These are phyloP conservation scores for Micractinium conductrix DNA, from an alignment of 139 green algal genomes.

Conservation along the genomic window DNA sequence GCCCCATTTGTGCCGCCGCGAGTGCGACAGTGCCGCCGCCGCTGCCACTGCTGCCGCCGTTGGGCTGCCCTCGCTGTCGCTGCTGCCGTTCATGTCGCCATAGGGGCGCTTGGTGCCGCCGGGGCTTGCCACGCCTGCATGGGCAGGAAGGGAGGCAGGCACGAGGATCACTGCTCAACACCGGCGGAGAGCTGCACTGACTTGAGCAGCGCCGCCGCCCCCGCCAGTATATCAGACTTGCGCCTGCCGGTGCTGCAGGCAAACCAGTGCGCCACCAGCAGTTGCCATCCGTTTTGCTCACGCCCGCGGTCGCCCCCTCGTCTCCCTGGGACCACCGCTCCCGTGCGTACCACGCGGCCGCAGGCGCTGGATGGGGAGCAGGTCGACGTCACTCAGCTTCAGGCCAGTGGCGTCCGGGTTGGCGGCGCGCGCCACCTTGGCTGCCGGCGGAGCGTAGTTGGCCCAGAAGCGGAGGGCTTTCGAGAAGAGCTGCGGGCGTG, in stretches of 20 bases:
- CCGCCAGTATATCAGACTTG: too few relatives aligned
- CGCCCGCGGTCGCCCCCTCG: neutral
- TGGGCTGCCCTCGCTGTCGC: slow-evolving; percentile 2
- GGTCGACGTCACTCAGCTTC: slow-evolving; percentile 33
- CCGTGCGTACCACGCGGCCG: neutral
- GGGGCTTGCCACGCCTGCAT: too few relatives aligned
- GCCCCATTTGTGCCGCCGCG: too few relatives aligned
- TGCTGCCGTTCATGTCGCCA: neutral
- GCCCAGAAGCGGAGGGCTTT: slow-evolving; percentile 33
- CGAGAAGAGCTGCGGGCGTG: slow-evolving; percentile 28
- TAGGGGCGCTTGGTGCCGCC: neutral
- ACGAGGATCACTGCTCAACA: neutral
- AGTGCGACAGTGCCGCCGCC: too few relatives aligned
- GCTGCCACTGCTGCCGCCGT: neutral
- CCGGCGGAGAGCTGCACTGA: neutral
- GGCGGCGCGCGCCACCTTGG: neutral
- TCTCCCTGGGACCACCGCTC: neutral
- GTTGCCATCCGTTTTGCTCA: neutral
- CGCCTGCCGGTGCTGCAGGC: neutral
- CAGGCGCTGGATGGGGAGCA: neutral
- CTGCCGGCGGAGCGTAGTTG: neutral
- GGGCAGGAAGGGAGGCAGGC: too few relatives aligned
- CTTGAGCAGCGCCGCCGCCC: too few relatives aligned
- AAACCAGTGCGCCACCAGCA: neutral
- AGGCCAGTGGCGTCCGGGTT: slow-evolving; percentile 34